Evolutionary conservation across 1,139 yeast genomes (phyloP), one percentile per base, ranked within the genome.

Genomic region (Protomyces gravidus): DNA sequence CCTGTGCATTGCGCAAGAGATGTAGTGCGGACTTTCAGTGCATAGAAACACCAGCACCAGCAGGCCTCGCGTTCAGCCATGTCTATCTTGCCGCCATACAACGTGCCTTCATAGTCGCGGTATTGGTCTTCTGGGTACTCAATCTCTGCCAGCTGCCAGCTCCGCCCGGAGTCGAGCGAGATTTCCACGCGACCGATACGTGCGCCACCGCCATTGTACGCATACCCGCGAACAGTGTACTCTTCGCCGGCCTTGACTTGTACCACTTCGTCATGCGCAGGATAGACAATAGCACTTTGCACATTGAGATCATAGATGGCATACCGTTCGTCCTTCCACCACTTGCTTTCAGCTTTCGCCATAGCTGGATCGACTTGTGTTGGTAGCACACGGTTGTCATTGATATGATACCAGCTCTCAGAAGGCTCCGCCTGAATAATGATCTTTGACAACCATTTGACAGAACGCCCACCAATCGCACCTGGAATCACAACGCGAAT

Each of bases 31-130:
- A 71, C 65, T 6, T 67, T 64, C 2, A 68, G 17, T n/a, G 63
- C 62, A 73, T 73, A 71, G 60, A 71, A 71, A 53, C 74, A 71
- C 74, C 74, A 71, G 55, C 73, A 71, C 40, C 71, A 65, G 50
- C 67, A 68, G 13, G 71, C 66, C 63, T 67, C 64, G 19, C 58
- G 32, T 27, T 71, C 73, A 47, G 69, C 67, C 21, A 71, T 70
- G 57, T 71, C 71, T 1, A 71, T 67, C n/a, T 67, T 65, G 2
- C 73, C 74, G 2, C 74, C 74, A 62, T 66, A 71, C 6, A 71
- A 62, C 21, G 69, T 67, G 28, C 66, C 64, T 23, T 67, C 65
- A 26, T 68, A 68, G 4, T 66, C 67, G 45, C 74, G 63, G 53
- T 69, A 69, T 48, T 62, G 57, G 50, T 71, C 73, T 60, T 71